Base-by-base conservation (phyloP, 345 rosid genomes). In the Pugionium dolabratum region DNA sequence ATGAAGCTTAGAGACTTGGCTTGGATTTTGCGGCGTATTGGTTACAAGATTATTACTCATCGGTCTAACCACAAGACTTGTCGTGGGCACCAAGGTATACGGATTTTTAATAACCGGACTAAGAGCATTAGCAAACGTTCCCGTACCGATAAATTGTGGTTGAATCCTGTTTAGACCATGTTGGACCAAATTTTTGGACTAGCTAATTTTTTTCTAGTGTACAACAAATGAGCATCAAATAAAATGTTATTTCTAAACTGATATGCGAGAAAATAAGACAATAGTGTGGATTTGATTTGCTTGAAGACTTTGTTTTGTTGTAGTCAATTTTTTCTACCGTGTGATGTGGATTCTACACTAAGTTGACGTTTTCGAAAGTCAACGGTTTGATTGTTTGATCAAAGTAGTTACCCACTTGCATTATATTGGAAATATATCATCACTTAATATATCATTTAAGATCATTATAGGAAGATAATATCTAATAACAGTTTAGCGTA, bases 151-250 rank as follows among this genome's bases (percentile, higher is more conserved):
- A 46, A 35, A 18, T 4, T 39, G 50, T 11, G 50, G 65, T 48
- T 55, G 65, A 28, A 10, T 31, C 51, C 4, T 28, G 65, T 39
- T 58, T 25, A 7, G 28, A 18, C 27, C 57, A 48, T 5, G 41
- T 25, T 48, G 60, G 29, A 48, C 57, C 58, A 68, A 2, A 36
- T 46, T 40, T 68, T 40, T 34, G 74, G 40, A 34, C 4, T 30
- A 43, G 61, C 25, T 42, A 52, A 45, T 25, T 62, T 55, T 52
- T 68, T 33, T 4, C 62, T 54, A 49, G 80, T 76, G 36, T 87
- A 85, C n/a, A 33, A 40, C 64, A 79, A 39, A 64, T 81, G 85
- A 69, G 77, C 82, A 59, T 83, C 77, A 44, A 81, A 81, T 36
- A 46, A 44, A 54, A 53, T 53, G 33, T 8, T 51, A 10, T 49